A percentile compares a stretch with the other conserved stretches of the same genome.
phyloP scores from a whole-genome alignment of 2,329 filamentous ascomycete genomes.

The Zasmidium citrigriseum region DNA sequence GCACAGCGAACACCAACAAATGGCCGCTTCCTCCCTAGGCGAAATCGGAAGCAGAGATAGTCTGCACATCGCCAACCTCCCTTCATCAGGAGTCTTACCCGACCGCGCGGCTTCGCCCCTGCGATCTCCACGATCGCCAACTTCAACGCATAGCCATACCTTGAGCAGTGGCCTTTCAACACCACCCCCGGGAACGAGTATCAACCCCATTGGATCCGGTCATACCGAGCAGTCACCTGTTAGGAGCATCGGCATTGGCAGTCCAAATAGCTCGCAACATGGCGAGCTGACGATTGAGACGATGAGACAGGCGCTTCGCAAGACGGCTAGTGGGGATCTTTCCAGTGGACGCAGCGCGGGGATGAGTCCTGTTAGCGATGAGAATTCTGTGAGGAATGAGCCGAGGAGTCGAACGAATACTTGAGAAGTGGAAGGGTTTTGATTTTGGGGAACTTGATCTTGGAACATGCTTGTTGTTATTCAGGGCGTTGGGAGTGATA shows the following conservation, averaged over 20 bases:
- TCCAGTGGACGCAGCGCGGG: conserved; percentile 39
- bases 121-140: conserved; percentile 61
- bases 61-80: conserved; percentile 51
- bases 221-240: conserved; percentile 22
- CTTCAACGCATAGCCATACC: conserved; percentile 22
- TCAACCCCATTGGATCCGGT: conserved; percentile 10
- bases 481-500: background rate
- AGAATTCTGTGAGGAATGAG: conserved; percentile 14
- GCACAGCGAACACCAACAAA: conserved; percentile 68
- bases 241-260: conserved; percentile 19
- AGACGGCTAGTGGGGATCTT: conserved; percentile 82
- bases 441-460: background rate
- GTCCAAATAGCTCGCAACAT: conserved; percentile 38
- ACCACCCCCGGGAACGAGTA: conserved; percentile 52
- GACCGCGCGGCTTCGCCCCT: conserved; percentile 76
- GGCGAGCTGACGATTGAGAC: conserved; percentile 87
- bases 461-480: too few species aligned
- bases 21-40: conserved; percentile 22
- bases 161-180: conserved; percentile 26
- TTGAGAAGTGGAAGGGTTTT: conserved; percentile 7
- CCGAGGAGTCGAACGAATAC: conserved; percentile 31
- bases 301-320: conserved; percentile 84
- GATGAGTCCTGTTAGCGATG: conserved; percentile 29
- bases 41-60: conserved; percentile 68
- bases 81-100: conserved; percentile 16